phyloP scores from a whole-genome alignment of 345 rosid genomes.

The Laguncularia racemosa region DNA sequence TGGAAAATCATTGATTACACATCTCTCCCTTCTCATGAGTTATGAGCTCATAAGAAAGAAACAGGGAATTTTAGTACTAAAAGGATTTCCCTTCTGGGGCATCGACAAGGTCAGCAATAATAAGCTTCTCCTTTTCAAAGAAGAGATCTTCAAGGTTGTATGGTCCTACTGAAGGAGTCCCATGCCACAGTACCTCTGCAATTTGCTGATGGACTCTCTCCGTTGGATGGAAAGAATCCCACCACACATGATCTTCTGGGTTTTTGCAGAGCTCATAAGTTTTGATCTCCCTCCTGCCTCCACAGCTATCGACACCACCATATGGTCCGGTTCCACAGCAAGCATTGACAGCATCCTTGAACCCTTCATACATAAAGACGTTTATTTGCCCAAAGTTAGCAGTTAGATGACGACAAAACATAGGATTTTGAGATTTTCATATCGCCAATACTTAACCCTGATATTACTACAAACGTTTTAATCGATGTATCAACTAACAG shows the following conservation, averaged over 20 bases:
- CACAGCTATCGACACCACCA: conserved; percentile 28
- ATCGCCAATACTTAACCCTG: background rate
- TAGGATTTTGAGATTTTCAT: background rate
- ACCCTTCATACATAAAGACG: conserved; percentile 15
- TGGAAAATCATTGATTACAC: no score
- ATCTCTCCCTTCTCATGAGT: no score
- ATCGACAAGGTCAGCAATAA: conserved; percentile 32
- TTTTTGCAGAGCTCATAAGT: conserved; percentile 29
- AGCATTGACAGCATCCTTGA: conserved; percentile 38
- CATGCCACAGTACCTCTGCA: conserved; percentile 29
- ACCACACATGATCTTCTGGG: conserved; percentile 33
- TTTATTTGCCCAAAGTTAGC: background rate
- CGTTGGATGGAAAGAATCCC: conserved; percentile 50
- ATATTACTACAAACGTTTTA: background rate
- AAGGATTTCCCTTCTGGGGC: conserved; percentile 13
- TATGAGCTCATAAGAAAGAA: no score
- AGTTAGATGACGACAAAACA: background rate
- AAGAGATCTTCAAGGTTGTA: conserved; percentile 30
- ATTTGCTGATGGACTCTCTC: conserved; percentile 32
- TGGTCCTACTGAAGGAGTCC: conserved; percentile 19
- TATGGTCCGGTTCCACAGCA: conserved; percentile 45
- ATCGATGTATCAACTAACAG: no score
- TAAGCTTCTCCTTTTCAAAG: conserved; percentile 18
- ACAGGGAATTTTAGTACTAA: background rate
- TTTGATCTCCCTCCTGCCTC: conserved; percentile 22